Percentiles rank a stretch among this genome's conserved stretches.
Evolutionary conservation across 2,329 filamentous ascomycete species (phyloP).

Genomic region (Cryphonectria nitschkei): DNA sequence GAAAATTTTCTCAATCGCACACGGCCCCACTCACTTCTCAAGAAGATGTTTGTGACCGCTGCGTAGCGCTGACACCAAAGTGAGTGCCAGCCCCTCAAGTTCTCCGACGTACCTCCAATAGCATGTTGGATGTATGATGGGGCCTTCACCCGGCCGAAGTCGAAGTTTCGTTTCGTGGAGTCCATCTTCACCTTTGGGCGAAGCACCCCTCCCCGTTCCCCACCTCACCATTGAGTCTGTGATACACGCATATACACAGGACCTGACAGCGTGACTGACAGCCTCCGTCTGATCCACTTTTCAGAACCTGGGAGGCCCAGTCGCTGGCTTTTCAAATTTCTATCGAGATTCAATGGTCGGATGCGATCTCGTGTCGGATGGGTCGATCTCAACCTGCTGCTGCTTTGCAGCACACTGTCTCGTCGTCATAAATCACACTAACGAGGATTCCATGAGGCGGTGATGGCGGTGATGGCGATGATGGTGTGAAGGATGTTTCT

Average conservation of each 20-base stretch:
- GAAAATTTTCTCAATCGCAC: not conserved
- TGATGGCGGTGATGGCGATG: not conserved
- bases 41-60: constrained; percentile 18
- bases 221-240: not conserved
- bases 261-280: not conserved
- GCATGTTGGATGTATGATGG: not conserved
- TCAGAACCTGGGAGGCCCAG: not conserved
- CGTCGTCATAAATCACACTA: not conserved
- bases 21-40: constrained; percentile 3
- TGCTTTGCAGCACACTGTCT: constrained; percentile 9
- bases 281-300: constrained; percentile 10
- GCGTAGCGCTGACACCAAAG: constrained; percentile 18
- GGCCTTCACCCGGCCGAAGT: not conserved
- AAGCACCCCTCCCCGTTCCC: no score
- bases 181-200: not conserved
- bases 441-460: not conserved
- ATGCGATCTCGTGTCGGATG: constrained; percentile 25
- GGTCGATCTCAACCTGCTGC: constrained; percentile 24
- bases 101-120: not conserved
- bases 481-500: not conserved
- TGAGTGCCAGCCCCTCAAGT: not conserved
- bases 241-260: not conserved
- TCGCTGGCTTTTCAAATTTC: constrained; percentile 19
- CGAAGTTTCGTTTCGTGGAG: not conserved
- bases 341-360: constrained; percentile 27